Conservation (phyloP, 2,329 filamentous ascomycete species). For the Colletotrichum camelliae region DNA sequence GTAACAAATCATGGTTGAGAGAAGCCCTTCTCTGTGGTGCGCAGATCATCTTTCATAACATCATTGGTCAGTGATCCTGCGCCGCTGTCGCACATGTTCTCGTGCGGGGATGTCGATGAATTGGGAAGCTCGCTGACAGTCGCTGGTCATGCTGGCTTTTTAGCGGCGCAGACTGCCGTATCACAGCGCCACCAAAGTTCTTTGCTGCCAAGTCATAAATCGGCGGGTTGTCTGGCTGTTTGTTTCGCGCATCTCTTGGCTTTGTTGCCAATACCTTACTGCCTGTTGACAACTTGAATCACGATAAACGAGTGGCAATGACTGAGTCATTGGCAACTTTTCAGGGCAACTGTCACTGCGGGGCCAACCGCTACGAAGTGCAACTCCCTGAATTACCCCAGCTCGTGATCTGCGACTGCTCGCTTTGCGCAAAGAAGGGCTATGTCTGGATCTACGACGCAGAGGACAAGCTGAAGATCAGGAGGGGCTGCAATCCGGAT, state of each 20-base stretch:
- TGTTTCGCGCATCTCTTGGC: background rate
- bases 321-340: background rate
- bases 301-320: background rate
- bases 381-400: background rate
- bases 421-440: constrained; percentile 32
- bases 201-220: background rate
- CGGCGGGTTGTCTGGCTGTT: background rate
- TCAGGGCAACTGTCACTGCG: constrained; percentile 35
- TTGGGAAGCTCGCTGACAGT: background rate
- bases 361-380: constrained; percentile 30
- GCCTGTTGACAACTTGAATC: background rate
- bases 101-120: background rate
- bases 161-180: background rate
- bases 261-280: background rate
- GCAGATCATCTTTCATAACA: background rate
- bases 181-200: background rate
- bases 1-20: background rate
- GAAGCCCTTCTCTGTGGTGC: background rate
- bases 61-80: background rate
- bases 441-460: constrained; percentile 28
- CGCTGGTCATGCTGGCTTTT: background rate
- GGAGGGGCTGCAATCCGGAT: constrained; percentile 13
- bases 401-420: constrained; percentile 26
- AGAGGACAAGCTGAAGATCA: constrained; percentile 6
- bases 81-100: background rate